Percentiles rank a stretch among this genome's conserved stretches.
phyloP scores from a whole-genome alignment of 1,139 yeast species.

The Kodamaea sp. region DNA sequence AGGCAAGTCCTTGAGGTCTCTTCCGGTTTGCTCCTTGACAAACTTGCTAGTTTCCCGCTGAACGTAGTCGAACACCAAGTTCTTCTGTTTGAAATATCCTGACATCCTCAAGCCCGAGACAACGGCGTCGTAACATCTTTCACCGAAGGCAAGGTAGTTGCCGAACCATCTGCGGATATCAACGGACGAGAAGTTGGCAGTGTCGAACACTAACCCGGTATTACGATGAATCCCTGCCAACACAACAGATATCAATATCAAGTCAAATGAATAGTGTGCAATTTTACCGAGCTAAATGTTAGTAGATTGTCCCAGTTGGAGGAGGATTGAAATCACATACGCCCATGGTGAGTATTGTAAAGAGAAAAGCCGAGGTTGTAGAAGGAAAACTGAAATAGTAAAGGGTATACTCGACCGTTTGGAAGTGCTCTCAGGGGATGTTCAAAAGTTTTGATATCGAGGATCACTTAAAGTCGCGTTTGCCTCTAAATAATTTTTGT shows the following conservation, averaged over 20 bases:
- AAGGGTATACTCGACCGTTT: too few species aligned
- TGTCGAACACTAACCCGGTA: constrained; percentile 58
- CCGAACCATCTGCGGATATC: constrained; percentile 57
- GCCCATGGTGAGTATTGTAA: background rate
- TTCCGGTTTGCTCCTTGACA: constrained; percentile 38
- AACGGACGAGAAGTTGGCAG: constrained; percentile 46
- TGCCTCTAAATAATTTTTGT: too few species aligned
- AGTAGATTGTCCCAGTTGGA: too few species aligned
- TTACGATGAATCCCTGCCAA: constrained; percentile 66
- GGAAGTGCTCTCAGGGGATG: too few species aligned
- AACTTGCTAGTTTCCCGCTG: constrained; percentile 32
- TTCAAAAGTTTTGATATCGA: too few species aligned
- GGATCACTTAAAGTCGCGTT: too few species aligned
- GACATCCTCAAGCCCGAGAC: constrained; percentile 39
- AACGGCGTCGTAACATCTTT: constrained; percentile 48
- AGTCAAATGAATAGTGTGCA: constrained; percentile 58
- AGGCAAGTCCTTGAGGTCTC: constrained; percentile 27
- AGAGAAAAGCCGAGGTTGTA: background rate
- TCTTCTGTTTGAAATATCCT: constrained; percentile 48
- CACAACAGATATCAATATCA: constrained; percentile 60
- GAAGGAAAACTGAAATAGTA: too few species aligned
- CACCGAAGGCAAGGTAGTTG: constrained; percentile 56
- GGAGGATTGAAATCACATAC: too few species aligned
- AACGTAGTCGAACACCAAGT: constrained; percentile 39
- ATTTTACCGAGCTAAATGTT: constrained; percentile 49